Percentiles rank a stretch among this genome's conserved stretches.
Evolutionary conservation across 2,329 filamentous ascomycete genomes (phyloP).

Genomic region (Cercospora zeae-maydis): DNA sequence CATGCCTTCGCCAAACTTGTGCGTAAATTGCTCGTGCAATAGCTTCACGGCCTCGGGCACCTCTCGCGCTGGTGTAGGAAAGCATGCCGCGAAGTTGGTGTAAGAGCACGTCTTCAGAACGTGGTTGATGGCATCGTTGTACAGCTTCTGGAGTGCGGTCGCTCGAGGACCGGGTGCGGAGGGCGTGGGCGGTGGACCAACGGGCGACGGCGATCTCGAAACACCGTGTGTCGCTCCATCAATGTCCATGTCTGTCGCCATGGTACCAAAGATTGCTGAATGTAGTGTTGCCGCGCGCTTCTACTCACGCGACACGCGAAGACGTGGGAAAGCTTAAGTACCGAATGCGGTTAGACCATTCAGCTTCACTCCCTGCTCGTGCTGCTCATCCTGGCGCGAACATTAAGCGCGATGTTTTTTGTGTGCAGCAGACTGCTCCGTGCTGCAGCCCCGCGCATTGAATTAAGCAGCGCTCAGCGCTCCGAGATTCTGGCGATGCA

Average conservation of each 20-base stretch:
- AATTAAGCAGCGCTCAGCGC: background rate
- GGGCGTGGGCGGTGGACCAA: conserved; percentile 46
- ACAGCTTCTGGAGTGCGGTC: conserved; percentile 57
- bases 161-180: conserved; percentile 58
- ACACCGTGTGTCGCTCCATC: background rate
- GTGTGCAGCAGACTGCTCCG: too few relatives aligned
- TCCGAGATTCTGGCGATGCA: background rate
- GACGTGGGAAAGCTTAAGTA: too few relatives aligned
- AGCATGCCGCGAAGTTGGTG: conserved; percentile 60
- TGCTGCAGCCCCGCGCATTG: background rate
- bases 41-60: conserved; percentile 55
- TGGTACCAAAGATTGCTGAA: background rate
- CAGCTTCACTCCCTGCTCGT: background rate
- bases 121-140: conserved; percentile 56
- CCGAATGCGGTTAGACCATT: background rate
- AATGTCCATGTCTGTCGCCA: conserved; percentile 20
- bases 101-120: conserved; percentile 60
- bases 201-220: conserved; percentile 23
- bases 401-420: background rate
- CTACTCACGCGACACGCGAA: background rate
- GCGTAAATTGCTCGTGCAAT: conserved; percentile 57
- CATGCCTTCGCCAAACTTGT: conserved; percentile 53
- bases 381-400: background rate
- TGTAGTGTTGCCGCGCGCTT: background rate
- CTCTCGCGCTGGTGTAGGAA: conserved; percentile 59